Base-by-base conservation (phyloP, 805 yeast species). In the Yarrowia osloensis region DNA sequence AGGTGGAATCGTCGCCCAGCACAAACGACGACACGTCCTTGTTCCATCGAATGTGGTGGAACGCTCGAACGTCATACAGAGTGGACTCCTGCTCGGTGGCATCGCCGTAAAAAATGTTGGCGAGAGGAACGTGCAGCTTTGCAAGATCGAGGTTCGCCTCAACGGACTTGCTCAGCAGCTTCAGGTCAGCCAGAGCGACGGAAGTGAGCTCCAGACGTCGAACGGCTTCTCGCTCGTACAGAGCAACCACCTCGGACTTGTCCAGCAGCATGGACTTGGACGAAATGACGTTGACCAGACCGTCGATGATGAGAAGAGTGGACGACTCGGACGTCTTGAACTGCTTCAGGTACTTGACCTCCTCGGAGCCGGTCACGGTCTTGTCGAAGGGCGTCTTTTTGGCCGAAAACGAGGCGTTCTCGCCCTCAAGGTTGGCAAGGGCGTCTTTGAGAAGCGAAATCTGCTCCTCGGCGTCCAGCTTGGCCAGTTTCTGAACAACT, bases 11-110 rank as follows among this genome's bases (percentile, higher is more conserved):
- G 21, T 57, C 63, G 6, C 63, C 63, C 24, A 57, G 47, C 11
- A 40, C 49, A 28, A 57, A 57, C 6, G 63, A 57, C 12, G 49
- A 15, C 2, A 28, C 17, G 2, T 28, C 37, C 49, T 57, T 39
- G 37, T 28, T 44, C 63, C 63, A 57, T 28, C 49, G 63, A 39
- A n/a, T 11, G 19, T 37, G 47, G 28, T 57, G 63, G 63, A 57
- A 57, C 3, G 63, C 49, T 28, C 63, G 33, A 7, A 57, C 49
- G 11, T 57, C 63, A n/a, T 8, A 39, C 4, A 57, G 49, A 28
- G 63, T 28, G 12, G 24, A 19, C 12, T 57, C 63, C 42, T 40
- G 63, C 21, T 57, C 49, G 13, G 37, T 39, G 17, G 46, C 24
- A 2, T 24, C 35, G 2, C 63, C 63, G 21, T 57, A 40, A 26